phyloP scores from a whole-genome alignment of 441 rosid species.

The Dalechampia spathulata region DNA sequence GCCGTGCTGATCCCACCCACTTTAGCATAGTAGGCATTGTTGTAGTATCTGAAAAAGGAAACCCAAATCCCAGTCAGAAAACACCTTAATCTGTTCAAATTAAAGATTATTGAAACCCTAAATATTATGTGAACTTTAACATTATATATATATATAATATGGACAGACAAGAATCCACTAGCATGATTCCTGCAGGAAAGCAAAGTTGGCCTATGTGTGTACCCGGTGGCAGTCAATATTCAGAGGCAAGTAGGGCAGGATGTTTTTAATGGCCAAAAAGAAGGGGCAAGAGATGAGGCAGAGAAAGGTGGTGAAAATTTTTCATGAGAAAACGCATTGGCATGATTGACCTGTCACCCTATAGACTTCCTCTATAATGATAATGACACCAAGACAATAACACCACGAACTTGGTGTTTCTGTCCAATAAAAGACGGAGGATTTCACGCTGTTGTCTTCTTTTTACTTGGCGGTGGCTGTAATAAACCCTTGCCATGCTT shows the following conservation, averaged over 20 bases:
- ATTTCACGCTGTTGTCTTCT: constrained; percentile 17
- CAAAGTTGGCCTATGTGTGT: neutral
- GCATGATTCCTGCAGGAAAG: constrained; percentile 7
- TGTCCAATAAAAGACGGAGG: constrained; percentile 17
- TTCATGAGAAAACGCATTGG: neutral
- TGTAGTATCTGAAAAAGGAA: constrained; percentile 46
- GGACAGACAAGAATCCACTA: constrained; percentile 19
- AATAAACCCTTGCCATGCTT: neutral
- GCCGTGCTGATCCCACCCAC: constrained; percentile 78
- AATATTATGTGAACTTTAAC: too few relatives aligned
- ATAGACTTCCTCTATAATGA: constrained; percentile 8
- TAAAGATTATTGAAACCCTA: neutral
- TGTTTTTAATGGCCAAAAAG: too few relatives aligned
- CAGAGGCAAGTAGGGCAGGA: constrained; percentile 12
- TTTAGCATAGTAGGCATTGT: constrained; percentile 73
- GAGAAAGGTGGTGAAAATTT: neutral
- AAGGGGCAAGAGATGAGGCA: too few relatives aligned
- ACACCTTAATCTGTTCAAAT: too few relatives aligned
- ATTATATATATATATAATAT: neutral
- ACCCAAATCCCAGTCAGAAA: neutral
- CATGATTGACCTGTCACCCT: constrained; percentile 28
- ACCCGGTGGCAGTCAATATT: constrained; percentile 5
- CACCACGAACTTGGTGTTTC: constrained; percentile 17
- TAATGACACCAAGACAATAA: constrained; percentile 21
- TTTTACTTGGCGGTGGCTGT: neutral